These are phyloP conservation scores for Polytrichum formosum DNA, from an alignment of 225 moss, liverwort and hornwort genomes.

Conservation along the genomic window DNA sequence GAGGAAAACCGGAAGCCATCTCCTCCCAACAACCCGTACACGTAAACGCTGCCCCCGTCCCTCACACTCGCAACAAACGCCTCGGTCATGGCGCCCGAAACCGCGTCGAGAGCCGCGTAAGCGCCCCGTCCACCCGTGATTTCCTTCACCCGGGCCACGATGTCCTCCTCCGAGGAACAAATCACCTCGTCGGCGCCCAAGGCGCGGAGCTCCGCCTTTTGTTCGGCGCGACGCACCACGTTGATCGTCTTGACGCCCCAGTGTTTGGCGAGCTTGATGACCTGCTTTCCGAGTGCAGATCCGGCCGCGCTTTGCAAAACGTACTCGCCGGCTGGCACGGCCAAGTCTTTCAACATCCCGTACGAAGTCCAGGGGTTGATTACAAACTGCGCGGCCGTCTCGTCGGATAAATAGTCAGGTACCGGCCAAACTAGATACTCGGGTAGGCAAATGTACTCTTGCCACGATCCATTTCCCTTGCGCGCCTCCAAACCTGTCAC, in stretches of 20 bases:
- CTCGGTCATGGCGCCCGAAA: constrained; percentile 18
- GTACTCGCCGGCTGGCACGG: constrained; percentile 34
- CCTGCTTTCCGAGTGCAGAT: constrained; percentile 37
- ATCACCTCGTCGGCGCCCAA: constrained; percentile 32
- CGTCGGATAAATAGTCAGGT: constrained; percentile 29
- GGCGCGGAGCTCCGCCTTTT: constrained; percentile 21
- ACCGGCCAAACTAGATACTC: constrained; percentile 29
- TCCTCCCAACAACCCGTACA: constrained; percentile 26
- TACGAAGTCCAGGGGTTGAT: constrained; percentile 35
- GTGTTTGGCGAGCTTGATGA: constrained; percentile 35
- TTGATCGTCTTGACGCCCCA: constrained; percentile 39
- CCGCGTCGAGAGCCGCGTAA: constrained; percentile 30
- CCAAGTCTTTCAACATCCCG: constrained; percentile 21
- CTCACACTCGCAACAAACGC: constrained; percentile 13
- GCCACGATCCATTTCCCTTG: constrained; percentile 32
- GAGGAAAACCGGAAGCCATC: neutral
- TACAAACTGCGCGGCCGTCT: constrained; percentile 34
- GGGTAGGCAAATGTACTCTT: constrained; percentile 23
- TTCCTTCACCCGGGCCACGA: constrained; percentile 24
- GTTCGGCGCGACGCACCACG: constrained; percentile 23
- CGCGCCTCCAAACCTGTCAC: constrained; percentile 9
- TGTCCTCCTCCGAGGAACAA: constrained; percentile 24
- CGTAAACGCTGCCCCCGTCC: constrained; percentile 13
- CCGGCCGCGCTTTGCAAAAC: constrained; percentile 41
- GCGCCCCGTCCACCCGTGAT: constrained; percentile 24